These are phyloP conservation scores for Arthrobotrys conoides DNA, from an alignment of 2,329 filamentous ascomycete genomes.

Conservation along the genomic window DNA sequence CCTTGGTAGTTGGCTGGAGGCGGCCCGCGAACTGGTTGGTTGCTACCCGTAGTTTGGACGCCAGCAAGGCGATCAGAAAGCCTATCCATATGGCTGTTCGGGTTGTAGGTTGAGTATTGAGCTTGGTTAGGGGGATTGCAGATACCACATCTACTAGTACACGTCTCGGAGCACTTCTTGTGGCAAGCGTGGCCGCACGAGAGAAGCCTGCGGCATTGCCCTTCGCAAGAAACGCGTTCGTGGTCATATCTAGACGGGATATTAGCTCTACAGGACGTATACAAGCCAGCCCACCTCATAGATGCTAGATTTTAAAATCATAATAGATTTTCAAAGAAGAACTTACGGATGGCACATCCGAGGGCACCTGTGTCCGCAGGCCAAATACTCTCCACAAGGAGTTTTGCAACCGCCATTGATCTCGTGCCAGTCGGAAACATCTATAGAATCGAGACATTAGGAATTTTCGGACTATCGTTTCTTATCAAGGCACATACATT, in stretches of 20 bases:
- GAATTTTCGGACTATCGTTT: not conserved
- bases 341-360: constrained; percentile 72
- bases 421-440: constrained; percentile 72
- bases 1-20: not conserved
- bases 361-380: constrained; percentile 72
- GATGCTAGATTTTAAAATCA: not conserved
- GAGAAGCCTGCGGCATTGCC: constrained; percentile 10
- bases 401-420: constrained; percentile 72
- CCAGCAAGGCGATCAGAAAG: constrained; percentile 6
- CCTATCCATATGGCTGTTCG: constrained; percentile 30
- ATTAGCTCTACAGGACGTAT: not conserved
- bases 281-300: not conserved
- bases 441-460: constrained; percentile 63
- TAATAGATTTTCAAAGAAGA: not conserved
- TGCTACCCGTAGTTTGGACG: constrained; percentile 34
- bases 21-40: constrained; percentile 4
- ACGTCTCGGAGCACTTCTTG: constrained; percentile 26
- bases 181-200: constrained; percentile 64
- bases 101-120: constrained; percentile 1
- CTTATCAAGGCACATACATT: constrained; percentile 64
- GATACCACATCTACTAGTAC: not conserved
- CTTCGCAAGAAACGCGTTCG: constrained; percentile 11
- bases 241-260: constrained; percentile 25
- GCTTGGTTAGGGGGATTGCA: not conserved
- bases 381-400: constrained; percentile 68